Conservation (phyloP, 2,329 filamentous ascomycete species). For the Xylariaceae sp. region DNA sequence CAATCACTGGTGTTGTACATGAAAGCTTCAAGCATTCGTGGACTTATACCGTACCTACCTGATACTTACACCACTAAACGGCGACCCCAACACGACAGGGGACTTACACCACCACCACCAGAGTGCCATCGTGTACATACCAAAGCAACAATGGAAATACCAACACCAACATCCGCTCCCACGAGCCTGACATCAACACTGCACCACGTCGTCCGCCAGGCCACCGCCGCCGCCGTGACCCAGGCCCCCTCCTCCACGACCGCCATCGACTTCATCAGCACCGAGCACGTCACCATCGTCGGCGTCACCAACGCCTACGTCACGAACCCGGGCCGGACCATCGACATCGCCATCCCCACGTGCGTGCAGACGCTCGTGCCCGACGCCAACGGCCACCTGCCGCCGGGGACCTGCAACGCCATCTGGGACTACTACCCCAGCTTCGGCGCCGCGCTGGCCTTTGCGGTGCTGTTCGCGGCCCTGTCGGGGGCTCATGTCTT, state of each 20-base stretch:
- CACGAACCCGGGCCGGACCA: conserved; percentile 27
- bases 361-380: conserved; percentile 31
- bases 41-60: no score
- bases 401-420: conserved; percentile 24
- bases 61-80: no score
- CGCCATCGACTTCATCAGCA: conserved; percentile 18
- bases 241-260: conserved; percentile 2
- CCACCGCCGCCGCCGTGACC: conserved; percentile 3
- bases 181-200: conserved; percentile 1
- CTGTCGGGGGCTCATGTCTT: conserved; percentile 17
- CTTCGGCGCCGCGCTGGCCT: conserved; percentile 25
- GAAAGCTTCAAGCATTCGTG: no score
- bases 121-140: no score
- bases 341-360: conserved; percentile 29
- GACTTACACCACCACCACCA: no score
- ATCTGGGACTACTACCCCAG: conserved; percentile 31
- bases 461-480: conserved; percentile 22
- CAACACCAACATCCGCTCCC: no score
- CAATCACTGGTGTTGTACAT: no score
- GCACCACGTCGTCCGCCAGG: conserved; percentile 5
- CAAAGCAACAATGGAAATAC: no score
- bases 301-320: conserved; percentile 24
- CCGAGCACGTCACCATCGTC: conserved; percentile 23
- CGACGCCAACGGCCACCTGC: conserved; percentile 30
- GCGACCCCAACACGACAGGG: no score